Percentiles rank a stretch among this genome's conserved stretches.
Evolutionary conservation across 495 filamentous ascomycete genomes (phyloP).

Genomic region (Aspergillus nanangensis): DNA sequence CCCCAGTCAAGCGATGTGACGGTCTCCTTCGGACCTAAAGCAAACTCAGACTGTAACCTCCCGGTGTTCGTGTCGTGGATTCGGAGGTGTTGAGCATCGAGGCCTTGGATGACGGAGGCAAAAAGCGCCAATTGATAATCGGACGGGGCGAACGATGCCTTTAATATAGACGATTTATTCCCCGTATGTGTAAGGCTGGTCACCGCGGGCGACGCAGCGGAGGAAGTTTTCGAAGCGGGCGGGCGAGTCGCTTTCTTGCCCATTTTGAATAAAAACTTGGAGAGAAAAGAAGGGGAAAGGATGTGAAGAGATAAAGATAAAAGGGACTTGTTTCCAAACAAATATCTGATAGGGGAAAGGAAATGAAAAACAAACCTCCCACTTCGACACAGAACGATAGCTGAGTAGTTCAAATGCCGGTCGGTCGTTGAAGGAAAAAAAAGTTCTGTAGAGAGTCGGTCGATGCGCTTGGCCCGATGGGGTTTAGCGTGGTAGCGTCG

Average conservation of each 20-base stretch:
- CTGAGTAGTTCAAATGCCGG: slow-evolving; percentile 18
- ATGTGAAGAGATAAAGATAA: slow-evolving; percentile 1
- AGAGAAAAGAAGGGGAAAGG: slow-evolving; percentile 3
- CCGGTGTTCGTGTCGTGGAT: slow-evolving; percentile 57
- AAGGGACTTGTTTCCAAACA: not conserved
- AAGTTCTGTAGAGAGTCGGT: slow-evolving; percentile 40
- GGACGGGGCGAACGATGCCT: slow-evolving; percentile 51
- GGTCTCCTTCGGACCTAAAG: slow-evolving; percentile 43
- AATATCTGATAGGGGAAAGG: not conserved
- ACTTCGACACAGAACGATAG: slow-evolving; percentile 19
- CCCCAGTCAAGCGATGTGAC: slow-evolving; percentile 59
- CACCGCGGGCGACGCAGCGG: slow-evolving; percentile 40
- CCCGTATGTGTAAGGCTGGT: slow-evolving; percentile 30
- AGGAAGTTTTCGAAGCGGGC: slow-evolving; percentile 42
- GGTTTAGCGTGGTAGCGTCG: slow-evolving; percentile 22
- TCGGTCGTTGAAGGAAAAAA: slow-evolving; percentile 40
- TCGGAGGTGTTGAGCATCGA: slow-evolving; percentile 55
- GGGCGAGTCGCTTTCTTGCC: slow-evolving; percentile 46
- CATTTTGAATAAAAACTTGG: slow-evolving; percentile 35
- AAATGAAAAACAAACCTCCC: slow-evolving; percentile 3
- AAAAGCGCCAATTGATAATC: slow-evolving; percentile 54
- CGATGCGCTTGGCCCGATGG: slow-evolving; percentile 28
- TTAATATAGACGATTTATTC: slow-evolving; percentile 47
- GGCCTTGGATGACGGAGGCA: slow-evolving; percentile 55
- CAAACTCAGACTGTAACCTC: slow-evolving; percentile 53